Percentiles rank a stretch among this genome's conserved stretches.
These are phyloP conservation scores for Parachaetomium inaequale DNA, from an alignment of 495 filamentous ascomycete genomes.

Conservation along the genomic window DNA sequence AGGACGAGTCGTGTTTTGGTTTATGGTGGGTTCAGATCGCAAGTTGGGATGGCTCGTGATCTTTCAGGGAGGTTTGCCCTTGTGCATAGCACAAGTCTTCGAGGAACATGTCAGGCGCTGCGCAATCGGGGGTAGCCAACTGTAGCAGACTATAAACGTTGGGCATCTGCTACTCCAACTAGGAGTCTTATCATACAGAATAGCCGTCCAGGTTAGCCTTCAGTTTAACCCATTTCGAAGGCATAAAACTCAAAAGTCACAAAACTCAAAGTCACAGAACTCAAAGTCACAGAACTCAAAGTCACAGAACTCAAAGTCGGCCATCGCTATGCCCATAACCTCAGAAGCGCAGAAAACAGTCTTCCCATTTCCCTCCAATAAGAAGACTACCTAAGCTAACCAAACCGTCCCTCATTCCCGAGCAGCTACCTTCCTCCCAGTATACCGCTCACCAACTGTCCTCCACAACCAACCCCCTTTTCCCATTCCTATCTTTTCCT, in stretches of 20 bases:
- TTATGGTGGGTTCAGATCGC: neutral
- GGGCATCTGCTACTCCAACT: too few relatives aligned
- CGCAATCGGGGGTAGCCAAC: too few relatives aligned
- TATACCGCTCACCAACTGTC: neutral
- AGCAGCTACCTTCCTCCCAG: neutral
- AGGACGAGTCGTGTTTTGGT: neutral
- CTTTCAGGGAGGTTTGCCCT: too few relatives aligned
- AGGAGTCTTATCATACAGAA: neutral
- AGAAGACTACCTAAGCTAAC: neutral
- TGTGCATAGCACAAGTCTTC: too few relatives aligned
- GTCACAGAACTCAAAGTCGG: neutral
- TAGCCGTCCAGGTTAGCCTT: neutral
- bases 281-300: neutral
- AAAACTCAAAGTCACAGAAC: too few relatives aligned
- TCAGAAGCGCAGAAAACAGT: neutral
- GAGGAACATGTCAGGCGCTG: too few relatives aligned
- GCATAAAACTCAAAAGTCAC: too few relatives aligned
- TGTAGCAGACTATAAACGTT: too few relatives aligned
- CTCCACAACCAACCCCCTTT: neutral
- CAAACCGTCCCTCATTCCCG: neutral
- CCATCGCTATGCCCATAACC: neutral
- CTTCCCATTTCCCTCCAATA: neutral
- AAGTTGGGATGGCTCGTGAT: neutral
- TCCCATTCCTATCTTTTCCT: neutral
- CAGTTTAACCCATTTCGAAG: too few relatives aligned